Percentiles rank a stretch among this genome's conserved stretches.
These are phyloP conservation scores for Neurospora discreta DNA, from an alignment of 495 filamentous ascomycete genomes.

Conservation along the genomic window DNA sequence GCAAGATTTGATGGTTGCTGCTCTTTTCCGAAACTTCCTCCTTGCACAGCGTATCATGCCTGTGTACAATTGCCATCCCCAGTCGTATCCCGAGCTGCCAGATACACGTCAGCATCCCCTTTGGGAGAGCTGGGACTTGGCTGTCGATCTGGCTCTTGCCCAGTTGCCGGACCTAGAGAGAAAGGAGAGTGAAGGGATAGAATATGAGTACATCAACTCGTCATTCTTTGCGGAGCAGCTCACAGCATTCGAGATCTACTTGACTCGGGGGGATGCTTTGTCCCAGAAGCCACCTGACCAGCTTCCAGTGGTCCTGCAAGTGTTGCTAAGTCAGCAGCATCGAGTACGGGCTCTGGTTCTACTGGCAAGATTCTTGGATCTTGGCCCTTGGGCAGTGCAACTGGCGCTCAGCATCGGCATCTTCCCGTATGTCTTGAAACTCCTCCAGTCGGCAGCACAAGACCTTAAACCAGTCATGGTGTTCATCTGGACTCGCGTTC, in stretches of 20 bases:
- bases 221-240: conserved; percentile 95
- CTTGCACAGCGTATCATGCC: conserved; percentile 92
- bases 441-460: conserved; percentile 86
- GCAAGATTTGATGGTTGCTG: conserved; percentile 96
- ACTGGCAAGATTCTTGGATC: conserved; percentile 84
- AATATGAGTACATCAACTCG: conserved; percentile 88
- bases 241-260: conserved; percentile 93
- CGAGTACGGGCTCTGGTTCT: conserved; percentile 85
- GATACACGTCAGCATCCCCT: conserved; percentile 87
- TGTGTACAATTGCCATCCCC: conserved; percentile 86
- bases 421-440: conserved; percentile 93
- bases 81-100: conserved; percentile 78
- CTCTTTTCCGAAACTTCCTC: conserved; percentile 91
- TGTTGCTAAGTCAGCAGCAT: conserved; percentile 91
- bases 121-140: conserved; percentile 96
- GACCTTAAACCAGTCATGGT: conserved; percentile 98
- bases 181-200: conserved; percentile 57
- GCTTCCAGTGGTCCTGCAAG: conserved; percentile 90
- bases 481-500: conserved; percentile 96
- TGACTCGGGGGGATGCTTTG: conserved; percentile 71
- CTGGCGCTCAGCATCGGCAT: conserved; percentile 94
- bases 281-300: conserved; percentile 83
- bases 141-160: conserved; percentile 88
- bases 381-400: conserved; percentile 96
- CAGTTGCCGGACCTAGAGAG: conserved; percentile 77